Percentiles rank a stretch among this genome's conserved stretches.
Evolutionary conservation across 306 rosid genomes (phyloP).

Genomic region (Medicago ruthenica): DNA sequence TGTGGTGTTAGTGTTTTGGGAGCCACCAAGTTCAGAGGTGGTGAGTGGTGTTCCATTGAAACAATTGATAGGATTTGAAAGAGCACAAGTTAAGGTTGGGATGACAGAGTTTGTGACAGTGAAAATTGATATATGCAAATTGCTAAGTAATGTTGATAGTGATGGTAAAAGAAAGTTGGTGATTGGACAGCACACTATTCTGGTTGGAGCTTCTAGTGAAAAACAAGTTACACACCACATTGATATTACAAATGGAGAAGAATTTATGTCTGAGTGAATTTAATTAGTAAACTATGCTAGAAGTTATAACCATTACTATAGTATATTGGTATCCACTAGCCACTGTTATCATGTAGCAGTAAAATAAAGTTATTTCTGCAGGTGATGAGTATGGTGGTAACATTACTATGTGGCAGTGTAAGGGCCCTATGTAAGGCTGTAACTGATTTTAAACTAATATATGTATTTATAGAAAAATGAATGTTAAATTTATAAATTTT

Average conservation of each 20-base stretch:
- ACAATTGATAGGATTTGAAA: constrained; percentile 65
- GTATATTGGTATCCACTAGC: constrained; percentile 11
- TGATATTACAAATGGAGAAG: constrained; percentile 42
- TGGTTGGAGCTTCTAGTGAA: constrained; percentile 63
- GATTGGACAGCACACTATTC: constrained; percentile 52
- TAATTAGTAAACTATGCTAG: background rate
- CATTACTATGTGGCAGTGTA: background rate
- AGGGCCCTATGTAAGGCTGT: background rate
- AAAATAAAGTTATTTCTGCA: constrained; percentile 11
- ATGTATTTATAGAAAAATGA: background rate
- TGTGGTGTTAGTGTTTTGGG: constrained; percentile 64
- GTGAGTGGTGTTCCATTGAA: constrained; percentile 52
- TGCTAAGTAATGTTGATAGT: constrained; percentile 55
- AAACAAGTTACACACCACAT: constrained; percentile 58
- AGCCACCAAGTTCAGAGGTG: constrained; percentile 38
- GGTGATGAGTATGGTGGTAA: constrained; percentile 24
- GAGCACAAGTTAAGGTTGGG: constrained; percentile 49
- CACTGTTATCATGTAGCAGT: background rate
- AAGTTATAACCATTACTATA: background rate
- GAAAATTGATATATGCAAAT: constrained; percentile 57
- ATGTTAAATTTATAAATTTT: too few relatives aligned
- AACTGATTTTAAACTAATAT: constrained; percentile 12
- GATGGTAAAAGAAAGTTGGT: constrained; percentile 66
- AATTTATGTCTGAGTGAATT: constrained; percentile 23
- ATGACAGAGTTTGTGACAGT: constrained; percentile 43